Evolutionary conservation across 768 basidiomycete species (phyloP).

Genomic region (Tulasnella sp.): DNA sequence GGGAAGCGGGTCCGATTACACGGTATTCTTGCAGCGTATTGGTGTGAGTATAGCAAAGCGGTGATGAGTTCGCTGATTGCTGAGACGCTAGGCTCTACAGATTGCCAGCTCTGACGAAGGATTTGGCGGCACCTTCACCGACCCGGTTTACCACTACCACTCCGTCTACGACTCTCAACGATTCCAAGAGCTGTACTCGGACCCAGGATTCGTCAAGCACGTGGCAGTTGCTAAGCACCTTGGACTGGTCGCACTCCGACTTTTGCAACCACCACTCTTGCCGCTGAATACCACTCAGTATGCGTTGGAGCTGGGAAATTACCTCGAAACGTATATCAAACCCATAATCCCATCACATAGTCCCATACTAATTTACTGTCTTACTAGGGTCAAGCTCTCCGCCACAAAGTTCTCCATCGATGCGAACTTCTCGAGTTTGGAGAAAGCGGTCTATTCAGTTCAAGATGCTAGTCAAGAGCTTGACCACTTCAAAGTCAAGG

Average conservation of each 20-base stretch:
- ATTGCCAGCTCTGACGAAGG: slow-evolving; percentile 29
- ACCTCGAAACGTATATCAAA: slow-evolving; percentile 39
- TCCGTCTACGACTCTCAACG: slow-evolving; percentile 25
- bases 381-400: slow-evolving; percentile 40
- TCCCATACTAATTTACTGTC: not conserved
- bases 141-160: slow-evolving; percentile 61
- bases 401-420: slow-evolving; percentile 19
- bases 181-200: slow-evolving; percentile 67
- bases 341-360: not conserved
- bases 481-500: slow-evolving; percentile 22
- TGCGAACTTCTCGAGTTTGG: slow-evolving; percentile 23
- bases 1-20: slow-evolving; percentile 87
- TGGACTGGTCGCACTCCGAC: slow-evolving; percentile 43
- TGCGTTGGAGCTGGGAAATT: slow-evolving; percentile 40
- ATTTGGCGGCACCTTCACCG: slow-evolving; percentile 33
- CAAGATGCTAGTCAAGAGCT: slow-evolving; percentile 24
- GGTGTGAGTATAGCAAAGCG: slow-evolving; percentile 35
- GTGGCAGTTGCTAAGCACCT: slow-evolving; percentile 56
- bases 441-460: slow-evolving; percentile 23
- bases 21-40: slow-evolving; percentile 76
- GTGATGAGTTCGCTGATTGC: not conserved
- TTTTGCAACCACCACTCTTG: slow-evolving; percentile 31
- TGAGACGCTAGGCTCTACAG: slow-evolving; percentile 17
- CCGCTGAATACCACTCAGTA: slow-evolving; percentile 65
- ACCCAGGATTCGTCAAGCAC: slow-evolving; percentile 65